Evolutionary conservation across 331 rosid species (phyloP).

Genomic region (Phaseolus coccineus): DNA sequence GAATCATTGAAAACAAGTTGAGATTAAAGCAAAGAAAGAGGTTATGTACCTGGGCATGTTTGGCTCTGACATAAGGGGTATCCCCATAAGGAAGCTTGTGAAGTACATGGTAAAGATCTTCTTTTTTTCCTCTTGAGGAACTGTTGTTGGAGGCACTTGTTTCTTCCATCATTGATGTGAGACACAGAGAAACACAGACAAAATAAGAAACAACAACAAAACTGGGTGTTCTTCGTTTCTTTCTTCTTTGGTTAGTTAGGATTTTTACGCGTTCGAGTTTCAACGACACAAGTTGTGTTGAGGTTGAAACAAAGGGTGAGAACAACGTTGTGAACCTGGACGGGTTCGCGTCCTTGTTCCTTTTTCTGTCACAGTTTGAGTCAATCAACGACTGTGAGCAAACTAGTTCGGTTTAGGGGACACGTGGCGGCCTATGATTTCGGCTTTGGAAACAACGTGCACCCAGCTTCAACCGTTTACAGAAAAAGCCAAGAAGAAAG

Average conservation of each 20-base stretch:
- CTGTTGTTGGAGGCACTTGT: conserved; percentile 22
- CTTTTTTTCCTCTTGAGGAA: conserved; percentile 55
- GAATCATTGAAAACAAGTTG: too few species aligned
- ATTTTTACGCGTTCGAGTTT: conserved; percentile 36
- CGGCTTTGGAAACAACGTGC: not conserved
- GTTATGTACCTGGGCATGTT: conserved; percentile 86
- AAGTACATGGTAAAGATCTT: conserved; percentile 81
- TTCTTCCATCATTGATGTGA: conserved; percentile 45
- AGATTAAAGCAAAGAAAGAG: not conserved
- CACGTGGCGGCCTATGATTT: conserved; percentile 36
- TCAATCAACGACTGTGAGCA: conserved; percentile 24
- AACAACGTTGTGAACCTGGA: conserved; percentile 41
- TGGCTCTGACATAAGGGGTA: conserved; percentile 87
- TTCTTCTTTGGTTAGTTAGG: not conserved
- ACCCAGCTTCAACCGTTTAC: not conserved
- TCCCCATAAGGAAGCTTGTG: conserved; percentile 91
- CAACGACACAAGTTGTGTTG: not conserved
- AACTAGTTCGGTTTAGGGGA: not conserved
- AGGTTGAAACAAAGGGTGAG: not conserved
- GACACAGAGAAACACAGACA: not conserved
- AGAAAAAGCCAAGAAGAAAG: not conserved
- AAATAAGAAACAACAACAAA: not conserved
- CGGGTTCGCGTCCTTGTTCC: conserved; percentile 34
- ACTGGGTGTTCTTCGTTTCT: not conserved
- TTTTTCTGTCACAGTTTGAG: not conserved